Base-by-base conservation (phyloP, 202 grass and related monocot species). In the Panicum hallii region DNA sequence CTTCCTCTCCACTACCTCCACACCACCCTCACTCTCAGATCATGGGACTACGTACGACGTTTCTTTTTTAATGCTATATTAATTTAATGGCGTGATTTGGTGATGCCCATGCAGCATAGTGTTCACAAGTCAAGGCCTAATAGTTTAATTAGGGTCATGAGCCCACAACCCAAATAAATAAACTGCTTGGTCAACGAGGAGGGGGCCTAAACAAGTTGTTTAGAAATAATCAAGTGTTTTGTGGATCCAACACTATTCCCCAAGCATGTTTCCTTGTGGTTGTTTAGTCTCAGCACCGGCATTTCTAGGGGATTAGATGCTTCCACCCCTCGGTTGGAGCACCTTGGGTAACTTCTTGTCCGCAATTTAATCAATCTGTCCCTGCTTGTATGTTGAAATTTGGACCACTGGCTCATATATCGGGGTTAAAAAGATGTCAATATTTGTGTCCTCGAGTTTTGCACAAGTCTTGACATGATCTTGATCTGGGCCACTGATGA, bases 301-400 rank as follows among this genome's bases (percentile, higher is more conserved):
- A 77, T 87, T 87, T 80, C 43, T 82, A 79, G 74, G 72, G 88
- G 78, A 91, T 94, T 94, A 93, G 92, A 97, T 93, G 95, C 92
- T 94, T 97, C 95, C 91, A 87, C 87, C 84, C 87, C 86, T 97
- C 82, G 92, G 88, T 73, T 89, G 76, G 71, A 81, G 87, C 69
- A 84, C 74, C 87, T 79, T 87, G 77, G 64, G 77, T 94, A 90
- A 87, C 83, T 83, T 79, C 63, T 77, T 92, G 90, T 89, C 90
- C 76, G 74, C 55, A 70, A 80, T 89, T 94, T 70, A 89, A 89
- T 90, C 84, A 83, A 85, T 83, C 47, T 87, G 94, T 87, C 79
- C 74, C 77, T 74, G 48, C 47, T 87, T 77, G 2, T 87, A 88
- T 52, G 79, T 84, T 50, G 81, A 90, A 90, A 57, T 84, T 44